A percentile compares a stretch with the other conserved stretches of the same genome.
Conservation (phyloP, 2,329 filamentous ascomycete genomes). For the Xylaria digitata region DNA sequence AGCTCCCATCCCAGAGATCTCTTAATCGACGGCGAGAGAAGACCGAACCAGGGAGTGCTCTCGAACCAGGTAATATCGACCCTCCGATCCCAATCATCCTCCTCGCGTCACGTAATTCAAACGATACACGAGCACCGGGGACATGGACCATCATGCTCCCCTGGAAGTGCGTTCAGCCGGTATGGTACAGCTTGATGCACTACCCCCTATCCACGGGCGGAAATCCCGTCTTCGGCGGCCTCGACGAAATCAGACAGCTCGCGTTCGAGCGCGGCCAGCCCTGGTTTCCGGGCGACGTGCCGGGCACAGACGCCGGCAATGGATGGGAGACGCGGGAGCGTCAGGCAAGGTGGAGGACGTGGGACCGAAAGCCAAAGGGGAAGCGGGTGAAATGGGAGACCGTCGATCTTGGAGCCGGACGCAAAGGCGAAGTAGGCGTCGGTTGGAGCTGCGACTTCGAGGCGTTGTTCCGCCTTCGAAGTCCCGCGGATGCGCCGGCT, state of each 20-base stretch:
- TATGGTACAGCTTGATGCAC: constrained; percentile 90
- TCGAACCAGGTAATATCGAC: constrained; percentile 69
- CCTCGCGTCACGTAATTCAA: constrained; percentile 66
- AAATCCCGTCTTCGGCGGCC: constrained; percentile 83
- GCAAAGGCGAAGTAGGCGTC: constrained; percentile 83
- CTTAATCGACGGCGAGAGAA: constrained; percentile 80
- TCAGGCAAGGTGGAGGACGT: constrained; percentile 68
- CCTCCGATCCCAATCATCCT: constrained; percentile 82
- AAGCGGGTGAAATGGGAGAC: constrained; percentile 81
- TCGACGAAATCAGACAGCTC: constrained; percentile 83
- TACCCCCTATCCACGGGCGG: constrained; percentile 82
- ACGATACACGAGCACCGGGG: constrained; percentile 66
- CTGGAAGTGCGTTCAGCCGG: constrained; percentile 86
- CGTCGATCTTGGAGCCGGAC: constrained; percentile 77
- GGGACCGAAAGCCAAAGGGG: constrained; percentile 83
- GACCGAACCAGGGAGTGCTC: constrained; percentile 70
- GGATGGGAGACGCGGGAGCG: constrained; percentile 79
- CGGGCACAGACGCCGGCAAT: constrained; percentile 81
- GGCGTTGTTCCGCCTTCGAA: constrained; percentile 63
- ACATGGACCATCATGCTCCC: constrained; percentile 88
- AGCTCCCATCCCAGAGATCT: constrained; percentile 78
- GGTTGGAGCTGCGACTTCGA: constrained; percentile 90
- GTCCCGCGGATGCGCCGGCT: constrained; percentile 36
- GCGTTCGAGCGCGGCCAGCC: constrained; percentile 80
- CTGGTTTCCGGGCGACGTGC: constrained; percentile 89